Evolutionary conservation across 768 basidiomycete genomes (phyloP), one percentile per base, ranked within the genome.

Genomic region (Strobilomyces dryophilus): DNA sequence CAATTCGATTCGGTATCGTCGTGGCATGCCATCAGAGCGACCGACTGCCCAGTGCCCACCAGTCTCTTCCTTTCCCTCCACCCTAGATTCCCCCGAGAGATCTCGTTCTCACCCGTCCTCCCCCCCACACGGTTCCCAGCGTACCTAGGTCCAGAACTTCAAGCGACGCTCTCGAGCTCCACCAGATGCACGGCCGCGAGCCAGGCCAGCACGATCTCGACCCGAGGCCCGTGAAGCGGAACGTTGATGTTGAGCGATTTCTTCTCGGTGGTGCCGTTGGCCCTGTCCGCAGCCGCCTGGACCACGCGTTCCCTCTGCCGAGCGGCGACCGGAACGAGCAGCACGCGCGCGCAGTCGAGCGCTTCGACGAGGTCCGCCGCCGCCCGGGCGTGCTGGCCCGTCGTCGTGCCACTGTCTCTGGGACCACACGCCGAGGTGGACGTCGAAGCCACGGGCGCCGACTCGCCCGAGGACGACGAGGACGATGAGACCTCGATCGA

Each of bases 121-220:
- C n/a, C n/a, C n/a, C n/a, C n/a, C n/a, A 3, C 36, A n/a, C 36
- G 36, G 36, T 8, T 37, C 36, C n/a, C 17, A 37, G 17, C 36
- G 10, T n/a, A n/a, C n/a, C n/a, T 11, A 11, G 24, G 5, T 6
- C 36, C 29, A 32, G 44, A 56, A 45, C 26, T 24, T 27, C 36
- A 71, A 15, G 58, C 69, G 47, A 61, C 57, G 36, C 55, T 57
- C 39, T 91, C 89, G 60, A 92, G 66, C 61, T 89, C 88, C 4
- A 81, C 83, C 34, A 93, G 68, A 73, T 89, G 85, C 51, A 91
- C 86, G 17, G 88, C 89, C 24, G 78, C 90, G 50, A 93, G 72
- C 89, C 89, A 93, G 40, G 91, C 91, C 51, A 93, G 76, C 51
- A 92, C 76, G 51, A 93, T 77, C 70, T 93, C 91, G 43, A 93